These are phyloP conservation scores for Fusarium chaquense DNA, from an alignment of 2,329 filamentous ascomycete species.

Conservation along the genomic window DNA sequence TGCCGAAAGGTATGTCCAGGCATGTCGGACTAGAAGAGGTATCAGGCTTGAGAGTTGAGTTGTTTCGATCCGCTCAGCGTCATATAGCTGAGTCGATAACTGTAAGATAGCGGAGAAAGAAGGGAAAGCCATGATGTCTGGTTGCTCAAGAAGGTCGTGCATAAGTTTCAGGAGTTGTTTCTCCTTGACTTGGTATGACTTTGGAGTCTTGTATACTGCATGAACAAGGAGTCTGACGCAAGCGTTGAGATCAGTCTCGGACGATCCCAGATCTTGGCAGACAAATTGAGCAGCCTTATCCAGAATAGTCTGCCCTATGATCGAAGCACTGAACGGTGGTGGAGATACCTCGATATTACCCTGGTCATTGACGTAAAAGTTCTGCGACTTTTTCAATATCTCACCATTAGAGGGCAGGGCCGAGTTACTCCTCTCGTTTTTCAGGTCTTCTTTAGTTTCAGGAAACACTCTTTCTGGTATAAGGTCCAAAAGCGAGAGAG, in stretches of 20 bases:
- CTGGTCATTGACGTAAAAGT: slow-evolving; percentile 78
- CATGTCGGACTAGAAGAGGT: slow-evolving; percentile 73
- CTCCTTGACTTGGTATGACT: slow-evolving; percentile 59
- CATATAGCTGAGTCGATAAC: slow-evolving; percentile 68
- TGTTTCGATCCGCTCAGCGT: slow-evolving; percentile 62
- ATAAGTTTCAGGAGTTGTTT: slow-evolving; percentile 64
- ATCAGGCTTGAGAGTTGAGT: slow-evolving; percentile 72
- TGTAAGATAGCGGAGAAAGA: slow-evolving; percentile 70
- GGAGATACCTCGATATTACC: slow-evolving; percentile 73
- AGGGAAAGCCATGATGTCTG: slow-evolving; percentile 60
- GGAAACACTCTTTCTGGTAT: slow-evolving; percentile 74
- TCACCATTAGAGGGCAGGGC: slow-evolving; percentile 55
- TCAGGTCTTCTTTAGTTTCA: slow-evolving; percentile 16
- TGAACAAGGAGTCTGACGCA: slow-evolving; percentile 71
- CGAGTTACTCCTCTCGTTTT: slow-evolving; percentile 10
- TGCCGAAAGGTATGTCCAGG: slow-evolving; percentile 87
- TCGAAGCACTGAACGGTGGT: slow-evolving; percentile 68
- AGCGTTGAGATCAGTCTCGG: slow-evolving; percentile 63
- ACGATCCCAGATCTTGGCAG: slow-evolving; percentile 59
- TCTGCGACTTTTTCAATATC: slow-evolving; percentile 69
- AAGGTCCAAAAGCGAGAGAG: slow-evolving; percentile 69
- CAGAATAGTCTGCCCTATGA: slow-evolving; percentile 72
- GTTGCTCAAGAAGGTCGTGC: slow-evolving; percentile 58
- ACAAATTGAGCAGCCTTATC: slow-evolving; percentile 68
- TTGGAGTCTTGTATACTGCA: slow-evolving; percentile 65